These are phyloP conservation scores for Cenchrus americanus DNA, from an alignment of 176 grass and related monocot genomes.

Conservation along the genomic window DNA sequence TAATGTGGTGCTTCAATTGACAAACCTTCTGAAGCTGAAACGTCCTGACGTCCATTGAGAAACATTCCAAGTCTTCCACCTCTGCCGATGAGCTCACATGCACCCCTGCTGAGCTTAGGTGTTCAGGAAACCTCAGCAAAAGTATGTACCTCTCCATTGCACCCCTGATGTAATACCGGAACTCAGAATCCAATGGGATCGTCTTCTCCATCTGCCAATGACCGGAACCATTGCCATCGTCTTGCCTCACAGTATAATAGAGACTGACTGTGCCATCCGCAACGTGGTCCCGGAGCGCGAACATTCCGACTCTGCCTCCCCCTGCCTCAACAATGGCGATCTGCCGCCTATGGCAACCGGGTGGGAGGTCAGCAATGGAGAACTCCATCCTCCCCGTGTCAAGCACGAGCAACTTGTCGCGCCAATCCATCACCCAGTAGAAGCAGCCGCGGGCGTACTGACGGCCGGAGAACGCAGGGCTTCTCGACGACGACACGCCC, in stretches of 20 bases:
- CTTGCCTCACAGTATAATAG: conserved; percentile 23
- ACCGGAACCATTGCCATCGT: not conserved
- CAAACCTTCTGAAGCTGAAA: conserved; percentile 43
- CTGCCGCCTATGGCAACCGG: conserved; percentile 26
- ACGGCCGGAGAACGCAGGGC: conserved; percentile 10
- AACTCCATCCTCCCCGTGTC: conserved; percentile 44
- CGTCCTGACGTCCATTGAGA: conserved; percentile 43
- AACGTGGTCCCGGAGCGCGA: conserved; percentile 12
- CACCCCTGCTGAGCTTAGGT: conserved; percentile 12
- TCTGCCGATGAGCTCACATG: not conserved
- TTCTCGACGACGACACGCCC: not conserved
- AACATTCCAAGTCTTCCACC: conserved; percentile 37
- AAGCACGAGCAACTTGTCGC: conserved; percentile 33
- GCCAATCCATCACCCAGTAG: conserved; percentile 43
- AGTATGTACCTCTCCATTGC: conserved; percentile 41
- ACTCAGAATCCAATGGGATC: conserved; percentile 44
- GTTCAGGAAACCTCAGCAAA: conserved; percentile 31
- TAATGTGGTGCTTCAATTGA: conserved; percentile 37
- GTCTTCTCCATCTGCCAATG: conserved; percentile 37
- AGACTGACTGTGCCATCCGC: conserved; percentile 32
- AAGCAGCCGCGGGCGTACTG: conserved; percentile 34
- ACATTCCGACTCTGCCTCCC: conserved; percentile 43
- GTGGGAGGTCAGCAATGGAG: conserved; percentile 43
- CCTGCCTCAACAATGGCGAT: conserved; percentile 46
- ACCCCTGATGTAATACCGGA: conserved; percentile 39